A percentile compares a stretch with the other conserved stretches of the same genome.
These are phyloP conservation scores for Olyra latifolia DNA, from an alignment of 176 grass and related monocot species.

Conservation along the genomic window DNA sequence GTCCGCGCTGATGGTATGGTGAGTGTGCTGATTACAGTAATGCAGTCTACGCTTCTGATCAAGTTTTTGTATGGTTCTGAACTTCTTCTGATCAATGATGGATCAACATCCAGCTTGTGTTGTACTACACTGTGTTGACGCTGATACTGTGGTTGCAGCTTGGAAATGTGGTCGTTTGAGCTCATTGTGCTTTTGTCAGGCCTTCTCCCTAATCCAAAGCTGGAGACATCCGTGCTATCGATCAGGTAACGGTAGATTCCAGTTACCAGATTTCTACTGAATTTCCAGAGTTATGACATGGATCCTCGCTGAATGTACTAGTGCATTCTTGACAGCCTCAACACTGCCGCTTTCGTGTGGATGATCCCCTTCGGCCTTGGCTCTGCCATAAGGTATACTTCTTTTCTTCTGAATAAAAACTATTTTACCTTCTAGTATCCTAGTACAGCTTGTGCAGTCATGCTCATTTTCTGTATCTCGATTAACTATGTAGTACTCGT, in stretches of 20 bases:
- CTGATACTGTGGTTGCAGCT: not conserved
- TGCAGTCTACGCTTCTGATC: not conserved
- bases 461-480: not conserved
- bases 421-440: not conserved
- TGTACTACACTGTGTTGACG: too few species aligned
- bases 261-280: too few species aligned
- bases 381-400: constrained; percentile 24
- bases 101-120: not conserved
- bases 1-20: constrained; percentile 48
- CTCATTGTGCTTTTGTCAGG: constrained; percentile 41
- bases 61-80: not conserved
- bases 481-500: constrained; percentile 42
- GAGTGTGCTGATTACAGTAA: not conserved
- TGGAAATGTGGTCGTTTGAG: constrained; percentile 49
- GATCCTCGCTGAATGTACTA: not conserved
- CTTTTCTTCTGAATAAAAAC: not conserved
- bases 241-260: not conserved
- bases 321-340: constrained; percentile 1
- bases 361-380: constrained; percentile 50
- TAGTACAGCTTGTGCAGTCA: not conserved
- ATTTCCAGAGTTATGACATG: not conserved
- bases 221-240: constrained; percentile 32
- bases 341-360: constrained; percentile 29
- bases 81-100: not conserved
- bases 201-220: constrained; percentile 36